phyloP scores from a whole-genome alignment of 2,329 filamentous ascomycete genomes.

The Clonostachys byssicola region DNA sequence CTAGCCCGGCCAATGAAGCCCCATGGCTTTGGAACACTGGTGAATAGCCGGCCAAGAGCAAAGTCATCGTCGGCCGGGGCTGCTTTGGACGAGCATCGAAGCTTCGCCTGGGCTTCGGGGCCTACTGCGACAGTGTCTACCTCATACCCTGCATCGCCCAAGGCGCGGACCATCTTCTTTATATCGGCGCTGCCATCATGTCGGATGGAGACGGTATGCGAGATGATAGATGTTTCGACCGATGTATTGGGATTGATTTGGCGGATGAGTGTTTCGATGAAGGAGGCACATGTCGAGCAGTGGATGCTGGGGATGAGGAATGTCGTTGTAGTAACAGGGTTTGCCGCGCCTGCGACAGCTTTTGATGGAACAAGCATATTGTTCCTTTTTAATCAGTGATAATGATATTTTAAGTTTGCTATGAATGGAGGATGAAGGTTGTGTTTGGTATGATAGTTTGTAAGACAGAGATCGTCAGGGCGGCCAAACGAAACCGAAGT shows the following conservation, averaged over 20 bases:
- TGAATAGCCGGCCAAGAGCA: background rate
- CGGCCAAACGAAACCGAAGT: too few species aligned
- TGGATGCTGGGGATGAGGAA: constrained; percentile 2
- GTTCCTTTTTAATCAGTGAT: too few species aligned
- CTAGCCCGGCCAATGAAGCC: background rate
- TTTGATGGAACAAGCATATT: too few species aligned
- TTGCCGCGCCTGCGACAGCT: too few species aligned
- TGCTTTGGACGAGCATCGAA: background rate
- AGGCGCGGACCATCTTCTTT: constrained; percentile 20
- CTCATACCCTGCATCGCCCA: constrained; percentile 56
- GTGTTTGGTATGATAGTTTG: too few species aligned
- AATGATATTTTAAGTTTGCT: too few species aligned
- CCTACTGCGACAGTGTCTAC: constrained; percentile 38
- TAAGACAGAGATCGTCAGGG: too few species aligned
- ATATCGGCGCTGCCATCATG: constrained; percentile 35
- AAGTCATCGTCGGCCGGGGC: constrained; percentile 2
- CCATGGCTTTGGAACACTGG: background rate
- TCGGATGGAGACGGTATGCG: constrained; percentile 40
- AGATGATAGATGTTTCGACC: constrained; percentile 19
- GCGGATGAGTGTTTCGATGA: constrained; percentile 1
- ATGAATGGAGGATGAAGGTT: too few species aligned
- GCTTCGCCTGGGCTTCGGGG: background rate
- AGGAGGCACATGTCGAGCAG: constrained; percentile 1
- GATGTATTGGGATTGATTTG: background rate
- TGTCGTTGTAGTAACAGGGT: background rate